A percentile compares a stretch with the other conserved stretches of the same genome.
Evolutionary conservation across 2,329 filamentous ascomycete genomes (phyloP).

Genomic region (Uncinocarpus reesii): DNA sequence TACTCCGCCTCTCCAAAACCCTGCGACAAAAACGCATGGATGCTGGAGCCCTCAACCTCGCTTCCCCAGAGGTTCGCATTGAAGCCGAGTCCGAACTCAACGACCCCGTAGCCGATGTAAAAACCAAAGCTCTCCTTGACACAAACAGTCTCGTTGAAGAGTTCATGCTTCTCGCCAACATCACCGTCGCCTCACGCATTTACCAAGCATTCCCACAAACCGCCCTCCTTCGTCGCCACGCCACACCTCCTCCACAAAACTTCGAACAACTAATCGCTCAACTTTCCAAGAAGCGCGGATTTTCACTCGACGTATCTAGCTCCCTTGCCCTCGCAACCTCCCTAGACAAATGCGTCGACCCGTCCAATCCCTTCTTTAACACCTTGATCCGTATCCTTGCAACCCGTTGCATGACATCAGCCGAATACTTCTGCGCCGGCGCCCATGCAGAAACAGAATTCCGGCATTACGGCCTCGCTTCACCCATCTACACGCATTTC

Average conservation of each 20-base stretch:
- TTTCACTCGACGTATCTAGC: conserved; percentile 72
- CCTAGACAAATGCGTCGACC: conserved; percentile 72
- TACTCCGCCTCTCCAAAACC: conserved; percentile 83
- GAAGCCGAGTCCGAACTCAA: conserved; percentile 92
- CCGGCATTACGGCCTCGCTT: conserved; percentile 90
- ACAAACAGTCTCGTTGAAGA: conserved; percentile 98
- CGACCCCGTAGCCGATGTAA: conserved; percentile 79
- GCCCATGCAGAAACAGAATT: conserved; percentile 90
- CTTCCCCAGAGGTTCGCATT: conserved; percentile 94
- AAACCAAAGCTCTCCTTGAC: conserved; percentile 86
- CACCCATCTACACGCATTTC: conserved; percentile 97
- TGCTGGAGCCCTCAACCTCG: conserved; percentile 85
- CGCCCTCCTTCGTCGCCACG: conserved; percentile 84
- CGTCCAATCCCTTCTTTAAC: conserved; percentile 88
- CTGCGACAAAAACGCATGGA: conserved; percentile 93
- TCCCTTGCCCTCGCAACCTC: conserved; percentile 91
- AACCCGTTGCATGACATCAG: conserved; percentile 97
- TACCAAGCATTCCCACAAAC: conserved; percentile 90
- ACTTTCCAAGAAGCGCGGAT: conserved; percentile 71
- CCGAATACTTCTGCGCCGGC: conserved; percentile 94
- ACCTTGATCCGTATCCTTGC: conserved; percentile 95
- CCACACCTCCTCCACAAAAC: conserved; percentile 83
- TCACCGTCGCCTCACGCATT: conserved; percentile 81
- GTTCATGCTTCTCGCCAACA: conserved; percentile 98
- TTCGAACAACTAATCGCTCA: conserved; percentile 91